These are phyloP conservation scores for Vaccinium vitisidaea DNA, from an alignment of 148 eudicot species.

Conservation along the genomic window DNA sequence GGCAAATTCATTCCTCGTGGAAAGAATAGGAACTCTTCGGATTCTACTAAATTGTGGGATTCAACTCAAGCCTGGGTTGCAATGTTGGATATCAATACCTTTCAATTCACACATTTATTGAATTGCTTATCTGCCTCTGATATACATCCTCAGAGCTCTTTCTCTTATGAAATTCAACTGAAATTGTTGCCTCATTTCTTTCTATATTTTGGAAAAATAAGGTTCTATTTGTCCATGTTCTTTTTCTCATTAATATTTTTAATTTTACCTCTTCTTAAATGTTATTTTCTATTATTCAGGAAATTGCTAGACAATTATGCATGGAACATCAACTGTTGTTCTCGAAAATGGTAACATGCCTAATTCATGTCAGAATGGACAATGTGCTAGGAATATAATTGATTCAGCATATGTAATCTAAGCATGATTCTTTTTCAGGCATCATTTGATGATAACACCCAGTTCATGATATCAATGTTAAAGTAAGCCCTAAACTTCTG, in stretches of 20 bases:
- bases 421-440: conserved; percentile 50
- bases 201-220: neutral
- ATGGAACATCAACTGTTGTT: conserved; percentile 65
- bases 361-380: neutral
- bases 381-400: conserved; percentile 18
- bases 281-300: conserved; percentile 37
- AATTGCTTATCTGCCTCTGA: neutral
- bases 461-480: conserved; percentile 79
- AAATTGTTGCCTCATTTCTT: neutral
- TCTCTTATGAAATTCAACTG: neutral
- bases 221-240: neutral
- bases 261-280: conserved; percentile 14
- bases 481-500: conserved; percentile 40
- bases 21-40: neutral
- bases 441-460: conserved; percentile 88
- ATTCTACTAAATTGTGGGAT: neutral
- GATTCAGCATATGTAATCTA: conserved; percentile 8
- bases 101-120: neutral
- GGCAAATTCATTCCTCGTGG: neutral
- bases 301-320: conserved; percentile 86
- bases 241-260: conserved; percentile 14
- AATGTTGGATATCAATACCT: neutral
- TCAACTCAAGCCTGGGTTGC: neutral
- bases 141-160: neutral
- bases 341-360: conserved; percentile 79